Evolutionary conservation across 1,284 basidiomycete species (phyloP).

Genomic region (Boletus mariae): DNA sequence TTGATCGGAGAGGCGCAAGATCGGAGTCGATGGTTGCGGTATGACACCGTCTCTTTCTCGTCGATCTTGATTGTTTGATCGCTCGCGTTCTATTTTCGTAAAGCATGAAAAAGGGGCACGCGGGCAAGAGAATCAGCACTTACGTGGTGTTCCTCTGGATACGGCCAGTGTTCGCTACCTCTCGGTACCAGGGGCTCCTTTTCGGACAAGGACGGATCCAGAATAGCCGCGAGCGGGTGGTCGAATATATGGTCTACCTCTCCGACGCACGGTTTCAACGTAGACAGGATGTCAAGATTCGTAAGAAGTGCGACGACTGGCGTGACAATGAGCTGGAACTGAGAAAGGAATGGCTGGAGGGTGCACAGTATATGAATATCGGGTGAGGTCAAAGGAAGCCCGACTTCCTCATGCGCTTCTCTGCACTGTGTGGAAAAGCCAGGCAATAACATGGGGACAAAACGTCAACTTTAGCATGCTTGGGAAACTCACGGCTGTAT

Average conservation of each 20-base stretch:
- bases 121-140: not conserved
- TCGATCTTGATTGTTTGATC: constrained; percentile 46
- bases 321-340: constrained; percentile 57
- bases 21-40: constrained; percentile 75
- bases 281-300: constrained; percentile 44
- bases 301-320: constrained; percentile 74
- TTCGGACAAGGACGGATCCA: constrained; percentile 53
- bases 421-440: constrained; percentile 48
- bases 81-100: constrained; percentile 39
- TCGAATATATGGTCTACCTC: constrained; percentile 81
- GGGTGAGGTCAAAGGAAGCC: constrained; percentile 55
- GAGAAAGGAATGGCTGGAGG: constrained; percentile 71
- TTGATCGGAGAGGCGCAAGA: constrained; percentile 74
- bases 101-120: not conserved
- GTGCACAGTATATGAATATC: constrained; percentile 61
- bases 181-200: constrained; percentile 48
- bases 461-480: not conserved
- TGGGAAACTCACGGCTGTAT: constrained; percentile 64
- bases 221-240: constrained; percentile 68
- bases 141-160: constrained; percentile 65
- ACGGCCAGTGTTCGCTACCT: constrained; percentile 75
- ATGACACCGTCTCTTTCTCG: constrained; percentile 46
- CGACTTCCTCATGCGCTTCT: constrained; percentile 82
- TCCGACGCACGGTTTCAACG: constrained; percentile 51
- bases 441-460: not conserved